Evolutionary conservation across 495 filamentous ascomycete genomes (phyloP), one percentile per base, ranked within the genome.

Genomic region (Jackrogersella minutella): DNA sequence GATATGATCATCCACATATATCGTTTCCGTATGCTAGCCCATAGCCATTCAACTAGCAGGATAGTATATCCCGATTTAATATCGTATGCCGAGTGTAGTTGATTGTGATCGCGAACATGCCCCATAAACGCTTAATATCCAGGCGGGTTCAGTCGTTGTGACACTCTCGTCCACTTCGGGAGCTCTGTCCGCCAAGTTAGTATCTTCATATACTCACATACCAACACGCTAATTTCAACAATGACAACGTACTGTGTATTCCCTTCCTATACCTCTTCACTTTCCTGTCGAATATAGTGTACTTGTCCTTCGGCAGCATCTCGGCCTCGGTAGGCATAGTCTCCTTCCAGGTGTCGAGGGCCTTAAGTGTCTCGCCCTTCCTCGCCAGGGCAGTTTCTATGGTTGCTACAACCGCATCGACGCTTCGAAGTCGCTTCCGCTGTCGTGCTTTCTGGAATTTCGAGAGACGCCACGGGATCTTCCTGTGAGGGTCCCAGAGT

Each of bases 401-500:
- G 5, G 86, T 90, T 39, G 88, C 85, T 47, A 99, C 87, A 16
- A 97, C 88, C 6, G 79, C 82, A 79, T 99, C 95, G 53, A 99
- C 94, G 56, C 87, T 86, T 57, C 89, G 89, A 43, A 99, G 82
- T 19, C 95, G 91, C 76, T 90, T 85, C 57, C 95, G 88, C 60
- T 97, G 95, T 28, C 95, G 91, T 62, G 86, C 85, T 77, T 99
- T 99, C 75, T 97, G 95, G 69, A 88, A 89, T 56, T 82, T 77
- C 39, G 95, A 99, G 73, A 99, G 88, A 47, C 96, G 91, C 92
- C 93, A 99, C 58, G 95, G 96, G 76, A 90, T 93, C 88, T 99
- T 99, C 95, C 95, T 97, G 67, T 69, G 58, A 7, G 50, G 31
- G 5, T 31, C 54, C 9, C 54, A 26, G 31, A 14, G 58, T 70